Evolutionary conservation across 768 basidiomycete genomes (phyloP).

Genomic region (Naematelia encephala): DNA sequence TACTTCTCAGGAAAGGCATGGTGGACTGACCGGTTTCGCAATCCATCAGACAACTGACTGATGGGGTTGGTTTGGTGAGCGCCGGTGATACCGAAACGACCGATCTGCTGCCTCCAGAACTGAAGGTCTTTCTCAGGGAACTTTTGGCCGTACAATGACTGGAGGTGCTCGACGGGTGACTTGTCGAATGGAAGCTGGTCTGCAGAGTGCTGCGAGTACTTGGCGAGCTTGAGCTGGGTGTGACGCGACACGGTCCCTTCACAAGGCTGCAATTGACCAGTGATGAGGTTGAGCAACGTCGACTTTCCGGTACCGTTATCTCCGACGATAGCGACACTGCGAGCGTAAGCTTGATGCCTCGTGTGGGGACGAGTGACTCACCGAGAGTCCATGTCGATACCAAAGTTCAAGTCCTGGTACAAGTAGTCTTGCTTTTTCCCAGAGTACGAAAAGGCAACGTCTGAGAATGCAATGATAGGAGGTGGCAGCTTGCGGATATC

Average conservation of each 20-base stretch:
- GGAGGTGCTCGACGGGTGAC: constrained; percentile 91
- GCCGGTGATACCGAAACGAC: constrained; percentile 92
- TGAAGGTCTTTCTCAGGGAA: constrained; percentile 92
- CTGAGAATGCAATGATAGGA: constrained; percentile 93
- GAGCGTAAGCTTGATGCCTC: neutral
- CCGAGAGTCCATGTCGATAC: constrained; percentile 69
- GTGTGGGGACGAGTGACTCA: constrained; percentile 11
- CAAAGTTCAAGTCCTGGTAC: constrained; percentile 85
- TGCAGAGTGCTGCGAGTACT: constrained; percentile 97
- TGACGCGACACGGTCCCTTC: constrained; percentile 89
- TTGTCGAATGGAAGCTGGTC: constrained; percentile 95
- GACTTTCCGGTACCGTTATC: constrained; percentile 95
- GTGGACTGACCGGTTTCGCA: constrained; percentile 76
- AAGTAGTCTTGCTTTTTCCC: constrained; percentile 83
- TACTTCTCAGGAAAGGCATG: neutral
- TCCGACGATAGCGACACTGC: constrained; percentile 84
- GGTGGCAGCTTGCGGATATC: constrained; percentile 89
- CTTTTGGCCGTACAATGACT: constrained; percentile 69
- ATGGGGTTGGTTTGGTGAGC: constrained; percentile 91
- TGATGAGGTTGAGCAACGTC: constrained; percentile 86
- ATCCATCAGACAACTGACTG: constrained; percentile 88
- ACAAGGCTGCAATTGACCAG: constrained; percentile 68
- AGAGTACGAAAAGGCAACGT: constrained; percentile 92
- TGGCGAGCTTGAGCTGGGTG: constrained; percentile 84
- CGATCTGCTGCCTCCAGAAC: constrained; percentile 92